Base-by-base conservation (phyloP, 352 stramenopile species). In the Phytophthora pluvialis region DNA sequence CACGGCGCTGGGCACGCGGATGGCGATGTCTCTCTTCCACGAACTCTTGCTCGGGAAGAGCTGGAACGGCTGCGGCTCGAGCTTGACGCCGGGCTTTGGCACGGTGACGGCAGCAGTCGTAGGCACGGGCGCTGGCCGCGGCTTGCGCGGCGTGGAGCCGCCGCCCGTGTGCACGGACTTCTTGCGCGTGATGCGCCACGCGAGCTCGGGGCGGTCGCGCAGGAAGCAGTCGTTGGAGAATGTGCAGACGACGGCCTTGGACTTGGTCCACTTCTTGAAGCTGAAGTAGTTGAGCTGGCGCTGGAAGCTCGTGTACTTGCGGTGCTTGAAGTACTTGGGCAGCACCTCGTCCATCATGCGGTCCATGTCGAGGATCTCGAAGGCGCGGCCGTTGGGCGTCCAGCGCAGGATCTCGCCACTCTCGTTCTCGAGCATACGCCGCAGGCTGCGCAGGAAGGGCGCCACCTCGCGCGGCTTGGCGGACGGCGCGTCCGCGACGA, bases 241-340 rank as follows among this genome's bases (percentile, higher is more conserved):
- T 48, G 82, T 91, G 77, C 82, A 91, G 44, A 89, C 77, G 45
- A 81, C 73, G 38, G 82, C 74, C 68, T 86, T 85, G 70, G 80
- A 86, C 77, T 78, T 84, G 60, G 82, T 98, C 92, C 64, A 85
- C 51, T 82, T 95, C 67, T 76, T 83, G 52, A 82, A 90, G 74
- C 68, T 88, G 60, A 77, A 97, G 43, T 94, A 83, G 68, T 94
- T 94, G 48, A 98, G 79, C 71, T 96, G 90, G 10, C 91, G 77
- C 72, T 95, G 86, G 65, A 98, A 98, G 59, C 76, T 91, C 51
- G 84, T 86, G 66, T 93, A 90, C 61, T 93, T 95, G 60, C 75
- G 81, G 67, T 96, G 88, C 55, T 88, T 89, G 62, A 96, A 96
- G 63, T 95, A 95, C 39, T 83, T 83, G 6, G 91, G 89, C 44